Evolutionary conservation across 257 asterid genomes (phyloP).

Genomic region (Paulownia fortunei): DNA sequence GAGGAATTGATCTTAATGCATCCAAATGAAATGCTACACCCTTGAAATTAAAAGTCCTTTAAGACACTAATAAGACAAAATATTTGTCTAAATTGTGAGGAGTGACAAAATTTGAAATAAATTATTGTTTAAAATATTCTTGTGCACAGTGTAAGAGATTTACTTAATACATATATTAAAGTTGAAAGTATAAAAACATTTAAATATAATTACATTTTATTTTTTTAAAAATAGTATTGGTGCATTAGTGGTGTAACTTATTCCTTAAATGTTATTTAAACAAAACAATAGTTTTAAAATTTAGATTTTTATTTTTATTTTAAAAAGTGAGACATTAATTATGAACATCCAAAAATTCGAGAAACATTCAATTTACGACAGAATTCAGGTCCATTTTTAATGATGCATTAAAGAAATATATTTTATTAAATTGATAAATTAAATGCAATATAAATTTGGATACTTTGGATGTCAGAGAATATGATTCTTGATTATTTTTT

Average conservation of each 20-base stretch:
- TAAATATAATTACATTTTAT: no score
- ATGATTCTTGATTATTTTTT: slow-evolving; percentile 19
- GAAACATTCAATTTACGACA: no score
- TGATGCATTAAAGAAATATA: background rate
- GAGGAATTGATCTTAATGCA: slow-evolving; percentile 15
- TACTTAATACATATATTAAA: background rate
- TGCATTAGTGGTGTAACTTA: no score
- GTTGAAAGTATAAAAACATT: no score
- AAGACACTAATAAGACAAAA: slow-evolving; percentile 30
- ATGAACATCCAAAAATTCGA: background rate
- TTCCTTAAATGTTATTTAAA: no score
- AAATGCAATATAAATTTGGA: background rate
- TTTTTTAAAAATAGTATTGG: no score
- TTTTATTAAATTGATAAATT: background rate
- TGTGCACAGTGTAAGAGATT: background rate
- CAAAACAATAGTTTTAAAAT: no score
- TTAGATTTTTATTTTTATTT: no score
- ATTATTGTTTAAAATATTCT: background rate
- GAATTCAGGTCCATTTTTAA: background rate
- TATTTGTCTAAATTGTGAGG: background rate
- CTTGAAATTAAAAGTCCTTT: background rate
- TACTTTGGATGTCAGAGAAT: slow-evolving; percentile 22
- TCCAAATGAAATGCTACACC: slow-evolving; percentile 20
- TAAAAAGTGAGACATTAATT: no score
- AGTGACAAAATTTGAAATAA: background rate